phyloP scores from a whole-genome alignment of 768 basidiomycete genomes.

The Ephemerocybe angulata region DNA sequence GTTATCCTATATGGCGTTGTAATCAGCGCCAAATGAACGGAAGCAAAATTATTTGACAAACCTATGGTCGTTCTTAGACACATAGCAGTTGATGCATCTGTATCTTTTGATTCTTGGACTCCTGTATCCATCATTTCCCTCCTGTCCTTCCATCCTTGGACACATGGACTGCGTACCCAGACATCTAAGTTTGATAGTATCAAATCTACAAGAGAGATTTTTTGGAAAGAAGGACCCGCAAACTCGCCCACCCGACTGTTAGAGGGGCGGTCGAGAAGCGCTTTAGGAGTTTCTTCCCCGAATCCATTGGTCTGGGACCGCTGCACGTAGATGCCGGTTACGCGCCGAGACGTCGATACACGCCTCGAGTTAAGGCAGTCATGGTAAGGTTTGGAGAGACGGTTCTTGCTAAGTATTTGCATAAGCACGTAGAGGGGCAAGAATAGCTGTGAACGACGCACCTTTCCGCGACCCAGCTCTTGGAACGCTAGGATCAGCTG shows the following conservation, averaged over 20 bases:
- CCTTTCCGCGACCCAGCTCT: too few relatives aligned
- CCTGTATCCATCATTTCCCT: conserved; percentile 2
- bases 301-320: not conserved
- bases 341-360: too few relatives aligned
- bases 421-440: too few relatives aligned
- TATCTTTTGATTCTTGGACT: not conserved
- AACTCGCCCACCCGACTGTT: not conserved
- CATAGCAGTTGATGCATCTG: not conserved
- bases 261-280: not conserved
- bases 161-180: not conserved
- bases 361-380: too few relatives aligned
- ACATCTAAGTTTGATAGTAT: conserved; percentile 1
- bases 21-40: too few relatives aligned
- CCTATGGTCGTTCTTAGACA: not conserved
- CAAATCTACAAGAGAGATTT: conserved; percentile 1
- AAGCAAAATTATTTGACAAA: not conserved
- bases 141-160: conserved; percentile 6
- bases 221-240: conserved; percentile 2
- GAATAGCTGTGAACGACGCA: too few relatives aligned
- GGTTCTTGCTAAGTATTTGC: too few relatives aligned
- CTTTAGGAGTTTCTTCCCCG: not conserved
- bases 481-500: too few relatives aligned
- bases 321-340: not conserved
- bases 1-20: too few relatives aligned
- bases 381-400: too few relatives aligned